phyloP scores from a whole-genome alignment of 768 basidiomycete species.

The Lepiota brunneoincarnata region DNA sequence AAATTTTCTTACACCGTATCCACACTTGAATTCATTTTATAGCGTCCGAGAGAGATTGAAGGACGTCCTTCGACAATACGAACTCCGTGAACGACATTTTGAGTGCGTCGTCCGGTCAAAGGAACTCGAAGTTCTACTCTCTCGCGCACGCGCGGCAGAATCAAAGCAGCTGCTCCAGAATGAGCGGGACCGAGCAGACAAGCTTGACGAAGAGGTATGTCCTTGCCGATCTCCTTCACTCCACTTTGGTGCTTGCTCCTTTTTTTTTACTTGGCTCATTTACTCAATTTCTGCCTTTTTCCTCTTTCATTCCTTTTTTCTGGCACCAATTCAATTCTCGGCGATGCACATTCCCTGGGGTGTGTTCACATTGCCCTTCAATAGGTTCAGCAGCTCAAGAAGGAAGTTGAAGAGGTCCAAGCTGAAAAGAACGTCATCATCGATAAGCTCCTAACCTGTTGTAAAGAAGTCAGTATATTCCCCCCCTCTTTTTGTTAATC shows the following conservation, averaged over 20 bases:
- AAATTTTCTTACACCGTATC: neutral
- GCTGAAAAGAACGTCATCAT: slow-evolving; percentile 76
- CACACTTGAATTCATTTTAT: slow-evolving; percentile 9
- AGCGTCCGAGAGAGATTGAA: slow-evolving; percentile 87
- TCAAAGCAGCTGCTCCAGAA: slow-evolving; percentile 81
- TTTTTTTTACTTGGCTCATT: slow-evolving; percentile 6
- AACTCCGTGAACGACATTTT: slow-evolving; percentile 88
- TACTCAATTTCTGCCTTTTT: neutral
- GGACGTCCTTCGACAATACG: slow-evolving; percentile 83
- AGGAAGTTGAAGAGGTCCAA: slow-evolving; percentile 79
- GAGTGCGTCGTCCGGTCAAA: slow-evolving; percentile 91
- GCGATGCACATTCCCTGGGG: neutral
- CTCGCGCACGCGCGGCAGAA: slow-evolving; percentile 84
- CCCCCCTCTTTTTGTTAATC: slow-evolving; percentile 8
- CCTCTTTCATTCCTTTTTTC: neutral
- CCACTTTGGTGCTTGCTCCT: slow-evolving; percentile 4
- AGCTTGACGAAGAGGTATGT: slow-evolving; percentile 72
- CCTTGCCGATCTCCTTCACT: slow-evolving; percentile 16
- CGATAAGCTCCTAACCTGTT: slow-evolving; percentile 81
- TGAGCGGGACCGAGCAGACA: slow-evolving; percentile 67
- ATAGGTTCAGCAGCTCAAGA: slow-evolving; percentile 66
- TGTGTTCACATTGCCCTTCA: neutral
- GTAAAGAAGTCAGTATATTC: slow-evolving; percentile 69
- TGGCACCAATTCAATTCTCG: neutral
- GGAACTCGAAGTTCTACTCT: slow-evolving; percentile 84